Evolutionary conservation across 129 eudicot species (phyloP).

Genomic region (Cynara cardunculus): DNA sequence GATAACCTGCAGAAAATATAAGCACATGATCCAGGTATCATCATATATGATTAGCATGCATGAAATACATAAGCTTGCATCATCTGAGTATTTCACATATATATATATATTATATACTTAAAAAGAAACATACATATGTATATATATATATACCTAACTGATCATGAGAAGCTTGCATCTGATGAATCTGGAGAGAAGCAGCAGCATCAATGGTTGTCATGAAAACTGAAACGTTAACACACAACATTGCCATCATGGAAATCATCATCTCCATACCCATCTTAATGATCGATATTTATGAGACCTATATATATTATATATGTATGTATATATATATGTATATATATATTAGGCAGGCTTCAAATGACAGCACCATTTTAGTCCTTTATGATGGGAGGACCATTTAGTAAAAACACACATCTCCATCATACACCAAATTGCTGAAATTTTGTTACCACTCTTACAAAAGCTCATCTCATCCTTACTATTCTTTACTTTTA

Average conservation of each 20-base stretch:
- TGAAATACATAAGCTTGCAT: conserved; percentile 8
- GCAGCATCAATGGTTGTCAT: conserved; percentile 30
- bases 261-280: conserved; percentile 17
- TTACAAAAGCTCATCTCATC: conserved; percentile 29
- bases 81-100: not conserved
- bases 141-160: conserved; percentile 22
- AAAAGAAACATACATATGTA: not conserved
- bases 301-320: conserved; percentile 3
- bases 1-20: conserved; percentile 25
- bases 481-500: conserved; percentile 15
- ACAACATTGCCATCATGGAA: conserved; percentile 17
- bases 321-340: conserved; percentile 5
- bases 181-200: conserved; percentile 28
- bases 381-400: conserved; percentile 30
- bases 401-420: conserved; percentile 20
- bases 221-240: conserved; percentile 28
- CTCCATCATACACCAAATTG: conserved; percentile 35
- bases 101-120: not conserved
- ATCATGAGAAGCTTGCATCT: conserved; percentile 15
- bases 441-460: conserved; percentile 32
- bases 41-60: not conserved
- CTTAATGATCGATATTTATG: not conserved
- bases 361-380: conserved; percentile 32
- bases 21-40: not conserved
- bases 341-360: conserved; percentile 3